Percentiles rank a stretch among this genome's conserved stretches.
Evolutionary conservation across 2,329 filamentous ascomycete genomes (phyloP).

Genomic region (Byssochlamys sp.): DNA sequence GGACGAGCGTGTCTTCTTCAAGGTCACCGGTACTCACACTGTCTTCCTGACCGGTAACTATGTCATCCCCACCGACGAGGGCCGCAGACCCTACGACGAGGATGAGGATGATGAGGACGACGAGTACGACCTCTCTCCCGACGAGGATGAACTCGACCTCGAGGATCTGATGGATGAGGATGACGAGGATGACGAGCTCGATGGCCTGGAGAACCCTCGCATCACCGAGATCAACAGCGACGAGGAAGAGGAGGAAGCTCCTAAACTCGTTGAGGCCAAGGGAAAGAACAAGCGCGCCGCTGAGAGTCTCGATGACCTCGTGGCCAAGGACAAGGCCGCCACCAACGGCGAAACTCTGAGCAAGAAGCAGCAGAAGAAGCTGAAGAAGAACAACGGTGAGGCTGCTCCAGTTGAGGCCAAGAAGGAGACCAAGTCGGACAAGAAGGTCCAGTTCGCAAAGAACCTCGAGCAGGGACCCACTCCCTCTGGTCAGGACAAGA

Average conservation of each 20-base stretch:
- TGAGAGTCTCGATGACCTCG: constrained; percentile 70
- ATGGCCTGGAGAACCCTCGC: constrained; percentile 67
- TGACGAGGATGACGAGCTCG: constrained; percentile 65
- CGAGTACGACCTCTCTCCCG: constrained; percentile 72
- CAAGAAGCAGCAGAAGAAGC: constrained; percentile 97
- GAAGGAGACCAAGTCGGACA: constrained; percentile 58
- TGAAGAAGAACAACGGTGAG: constrained; percentile 97
- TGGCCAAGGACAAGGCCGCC: constrained; percentile 56
- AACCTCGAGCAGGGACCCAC: constrained; percentile 96
- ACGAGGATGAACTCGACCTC: constrained; percentile 63
- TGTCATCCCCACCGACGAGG: constrained; percentile 59
- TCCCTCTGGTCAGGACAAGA: constrained; percentile 49
- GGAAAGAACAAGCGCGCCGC: constrained; percentile 93
- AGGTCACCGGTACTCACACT: constrained; percentile 78
- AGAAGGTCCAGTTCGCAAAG: constrained; percentile 99
- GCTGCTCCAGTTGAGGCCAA: constrained; percentile 55
- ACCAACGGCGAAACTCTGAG: constrained; percentile 59
- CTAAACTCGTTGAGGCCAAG: constrained; percentile 44
- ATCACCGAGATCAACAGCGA: constrained; percentile 74
- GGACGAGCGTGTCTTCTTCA: constrained; percentile 84
- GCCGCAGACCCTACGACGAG: constrained; percentile 34
- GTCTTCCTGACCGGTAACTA: constrained; percentile 95
- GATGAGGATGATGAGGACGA: constrained; percentile 57
- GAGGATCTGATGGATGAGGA: constrained; percentile 44
- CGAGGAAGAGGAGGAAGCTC: constrained; percentile 60